Evolutionary conservation across 495 filamentous ascomycete species (phyloP).

Genomic region (Glarea lozoyensis): DNA sequence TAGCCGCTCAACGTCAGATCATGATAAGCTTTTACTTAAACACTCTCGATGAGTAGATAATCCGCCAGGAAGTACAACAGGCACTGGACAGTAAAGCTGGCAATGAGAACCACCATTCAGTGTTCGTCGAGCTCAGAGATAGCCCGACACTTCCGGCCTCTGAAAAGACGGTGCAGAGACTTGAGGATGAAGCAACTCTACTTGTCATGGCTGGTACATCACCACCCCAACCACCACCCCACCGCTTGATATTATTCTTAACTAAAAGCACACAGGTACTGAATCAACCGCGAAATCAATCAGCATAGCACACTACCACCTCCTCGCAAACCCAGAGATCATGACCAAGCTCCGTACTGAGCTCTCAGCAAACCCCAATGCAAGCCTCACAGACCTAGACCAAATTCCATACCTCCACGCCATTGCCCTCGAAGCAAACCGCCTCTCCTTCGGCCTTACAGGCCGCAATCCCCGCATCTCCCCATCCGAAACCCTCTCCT

Average conservation of each 20-base stretch:
- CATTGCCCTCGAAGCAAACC: constrained; percentile 27
- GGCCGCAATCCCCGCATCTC: constrained; percentile 21
- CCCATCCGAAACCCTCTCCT: constrained; percentile 13
- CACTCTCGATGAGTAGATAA: not conserved
- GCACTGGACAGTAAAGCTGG: constrained; percentile 1
- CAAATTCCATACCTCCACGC: constrained; percentile 29
- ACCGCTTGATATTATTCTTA: too few species aligned
- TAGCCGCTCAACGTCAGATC: too few species aligned
- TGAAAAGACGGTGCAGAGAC: constrained; percentile 9
- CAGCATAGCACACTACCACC: constrained; percentile 15
- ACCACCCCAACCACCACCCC: too few species aligned
- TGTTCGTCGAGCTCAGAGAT: not conserved
- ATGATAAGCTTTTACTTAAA: too few species aligned
- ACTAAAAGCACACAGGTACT: too few species aligned
- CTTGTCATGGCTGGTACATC: constrained; percentile 14
- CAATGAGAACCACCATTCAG: not conserved
- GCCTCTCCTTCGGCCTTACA: constrained; percentile 28
- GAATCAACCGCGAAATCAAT: constrained; percentile 24
- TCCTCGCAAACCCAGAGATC: constrained; percentile 7
- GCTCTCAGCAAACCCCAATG: constrained; percentile 17
- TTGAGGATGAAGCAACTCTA: constrained; percentile 12
- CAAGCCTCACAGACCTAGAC: constrained; percentile 21
- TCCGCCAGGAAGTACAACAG: not conserved
- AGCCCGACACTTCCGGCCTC: constrained; percentile 1
- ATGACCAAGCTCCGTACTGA: constrained; percentile 25